Percentiles rank a stretch among this genome's conserved stretches.
Evolutionary conservation across 2,329 filamentous ascomycete species (phyloP).

Genomic region (Trichoderma simmonsii): DNA sequence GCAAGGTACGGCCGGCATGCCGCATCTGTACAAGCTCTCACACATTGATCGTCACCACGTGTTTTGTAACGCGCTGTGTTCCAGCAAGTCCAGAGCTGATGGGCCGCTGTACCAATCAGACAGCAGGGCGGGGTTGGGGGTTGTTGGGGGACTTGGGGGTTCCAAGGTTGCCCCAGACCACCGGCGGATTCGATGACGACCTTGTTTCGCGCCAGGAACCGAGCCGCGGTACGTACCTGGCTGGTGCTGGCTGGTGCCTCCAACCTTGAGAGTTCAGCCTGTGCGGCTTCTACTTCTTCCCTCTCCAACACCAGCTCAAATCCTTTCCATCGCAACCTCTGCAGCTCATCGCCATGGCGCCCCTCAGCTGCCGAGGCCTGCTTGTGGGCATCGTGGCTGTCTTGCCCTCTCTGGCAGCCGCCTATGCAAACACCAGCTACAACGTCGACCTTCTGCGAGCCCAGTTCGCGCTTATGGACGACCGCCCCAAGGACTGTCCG

Average conservation of each 20-base stretch:
- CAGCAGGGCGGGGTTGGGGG: slow-evolving; percentile 3
- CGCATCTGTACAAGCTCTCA: not conserved
- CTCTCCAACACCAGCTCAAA: not conserved
- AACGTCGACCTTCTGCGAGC: slow-evolving; percentile 59
- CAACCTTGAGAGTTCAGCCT: not conserved
- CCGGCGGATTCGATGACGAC: slow-evolving; percentile 15
- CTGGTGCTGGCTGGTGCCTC: not conserved
- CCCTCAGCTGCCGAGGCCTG: slow-evolving; percentile 36
- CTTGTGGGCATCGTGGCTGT: slow-evolving; percentile 39
- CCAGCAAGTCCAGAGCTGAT: not conserved
- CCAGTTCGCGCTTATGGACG: slow-evolving; percentile 67
- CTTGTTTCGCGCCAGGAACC: slow-evolving; percentile 16
- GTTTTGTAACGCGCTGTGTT: not conserved
- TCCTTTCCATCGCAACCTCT: slow-evolving; percentile 4
- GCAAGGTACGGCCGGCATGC: not conserved
- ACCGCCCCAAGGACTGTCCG: slow-evolving; percentile 73
- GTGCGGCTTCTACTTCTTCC: not conserved
- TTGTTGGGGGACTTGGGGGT: not conserved
- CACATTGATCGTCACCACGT: slow-evolving; percentile 4
- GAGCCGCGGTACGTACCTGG: slow-evolving; percentile 13
- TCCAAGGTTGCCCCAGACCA: slow-evolving; percentile 17
- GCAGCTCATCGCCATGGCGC: slow-evolving; percentile 38
- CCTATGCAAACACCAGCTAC: slow-evolving; percentile 53
- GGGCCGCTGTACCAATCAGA: slow-evolving; percentile 8
- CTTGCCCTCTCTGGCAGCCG: slow-evolving; percentile 40